Conservation (phyloP, 306 rosid species). For the Coriaria nepalensis region DNA sequence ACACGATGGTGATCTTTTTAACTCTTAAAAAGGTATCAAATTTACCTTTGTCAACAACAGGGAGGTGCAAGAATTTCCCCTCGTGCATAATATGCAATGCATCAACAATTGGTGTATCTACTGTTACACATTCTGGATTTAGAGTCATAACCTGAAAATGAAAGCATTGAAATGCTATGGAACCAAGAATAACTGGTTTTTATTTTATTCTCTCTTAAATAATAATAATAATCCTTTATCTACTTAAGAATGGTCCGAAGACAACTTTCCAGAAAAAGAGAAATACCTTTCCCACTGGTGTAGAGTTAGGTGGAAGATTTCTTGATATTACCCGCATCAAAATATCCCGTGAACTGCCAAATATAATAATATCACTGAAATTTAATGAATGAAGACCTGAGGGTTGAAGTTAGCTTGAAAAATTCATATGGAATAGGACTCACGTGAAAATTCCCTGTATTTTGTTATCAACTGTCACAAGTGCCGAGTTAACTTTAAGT, state of each 20-base stretch:
- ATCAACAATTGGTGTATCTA: slow-evolving; percentile 86
- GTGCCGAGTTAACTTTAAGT: slow-evolving; percentile 48
- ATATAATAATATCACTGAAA: slow-evolving; percentile 9
- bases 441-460: slow-evolving; percentile 87
- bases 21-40: neutral
- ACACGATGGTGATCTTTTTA: too few relatives aligned
- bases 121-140: slow-evolving; percentile 75
- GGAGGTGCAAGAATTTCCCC: slow-evolving; percentile 88
- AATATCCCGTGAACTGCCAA: slow-evolving; percentile 75
- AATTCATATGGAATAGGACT: slow-evolving; percentile 23
- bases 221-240: too few relatives aligned
- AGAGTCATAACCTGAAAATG: slow-evolving; percentile 74
- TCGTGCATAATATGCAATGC: slow-evolving; percentile 92
- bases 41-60: slow-evolving; percentile 78
- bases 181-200: slow-evolving; percentile 2
- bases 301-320: slow-evolving; percentile 53
- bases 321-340: slow-evolving; percentile 87
- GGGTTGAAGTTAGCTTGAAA: too few relatives aligned
- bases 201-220: too few relatives aligned
- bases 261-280: slow-evolving; percentile 11
- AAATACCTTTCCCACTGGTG: slow-evolving; percentile 77
- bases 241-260: too few relatives aligned
- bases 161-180: slow-evolving; percentile 6
- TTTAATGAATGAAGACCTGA: neutral
- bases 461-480: slow-evolving; percentile 61